Conservation (phyloP, 768 basidiomycete genomes). For the Pisolithus tinctorius region DNA sequence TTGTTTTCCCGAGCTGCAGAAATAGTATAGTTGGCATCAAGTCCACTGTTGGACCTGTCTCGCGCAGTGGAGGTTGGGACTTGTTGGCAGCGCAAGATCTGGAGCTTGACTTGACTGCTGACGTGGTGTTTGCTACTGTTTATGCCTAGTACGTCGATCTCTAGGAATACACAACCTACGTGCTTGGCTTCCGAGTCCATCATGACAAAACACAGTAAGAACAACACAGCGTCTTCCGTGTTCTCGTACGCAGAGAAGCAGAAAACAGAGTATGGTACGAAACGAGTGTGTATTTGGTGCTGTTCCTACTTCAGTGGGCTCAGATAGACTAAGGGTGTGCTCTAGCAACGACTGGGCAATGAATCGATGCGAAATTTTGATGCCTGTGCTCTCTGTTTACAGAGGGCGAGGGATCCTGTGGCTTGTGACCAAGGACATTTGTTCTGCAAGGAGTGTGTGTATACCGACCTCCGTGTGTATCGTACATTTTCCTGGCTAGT, state of each 20-base stretch:
- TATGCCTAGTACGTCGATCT: too few species aligned
- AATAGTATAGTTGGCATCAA: constrained; percentile 40
- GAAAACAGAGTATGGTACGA: constrained; percentile 74
- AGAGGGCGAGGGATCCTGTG: constrained; percentile 76
- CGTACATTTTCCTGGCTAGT: constrained; percentile 2
- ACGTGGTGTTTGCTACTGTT: too few species aligned
- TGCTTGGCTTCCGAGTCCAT: not conserved
- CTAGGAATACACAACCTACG: not conserved
- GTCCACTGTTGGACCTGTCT: constrained; percentile 35
- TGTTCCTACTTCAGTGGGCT: not conserved
- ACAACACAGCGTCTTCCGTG: constrained; percentile 83
- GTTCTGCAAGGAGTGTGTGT: constrained; percentile 93
- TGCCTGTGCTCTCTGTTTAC: constrained; percentile 84
- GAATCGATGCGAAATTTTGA: constrained; percentile 93
- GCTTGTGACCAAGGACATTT: constrained; percentile 83
- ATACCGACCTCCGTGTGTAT: constrained; percentile 64
- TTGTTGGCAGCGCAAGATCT: not conserved
- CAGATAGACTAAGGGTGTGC: not conserved
- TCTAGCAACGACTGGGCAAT: constrained; percentile 49
- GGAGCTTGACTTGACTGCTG: not conserved
- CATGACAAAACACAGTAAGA: constrained; percentile 90
- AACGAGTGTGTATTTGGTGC: constrained; percentile 41
- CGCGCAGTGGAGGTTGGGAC: constrained; percentile 27
- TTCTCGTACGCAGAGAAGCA: constrained; percentile 89
- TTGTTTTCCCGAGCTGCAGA: constrained; percentile 34